These are phyloP conservation scores for Pisolithus microcarpus DNA, from an alignment of 768 basidiomycete species.

Conservation along the genomic window DNA sequence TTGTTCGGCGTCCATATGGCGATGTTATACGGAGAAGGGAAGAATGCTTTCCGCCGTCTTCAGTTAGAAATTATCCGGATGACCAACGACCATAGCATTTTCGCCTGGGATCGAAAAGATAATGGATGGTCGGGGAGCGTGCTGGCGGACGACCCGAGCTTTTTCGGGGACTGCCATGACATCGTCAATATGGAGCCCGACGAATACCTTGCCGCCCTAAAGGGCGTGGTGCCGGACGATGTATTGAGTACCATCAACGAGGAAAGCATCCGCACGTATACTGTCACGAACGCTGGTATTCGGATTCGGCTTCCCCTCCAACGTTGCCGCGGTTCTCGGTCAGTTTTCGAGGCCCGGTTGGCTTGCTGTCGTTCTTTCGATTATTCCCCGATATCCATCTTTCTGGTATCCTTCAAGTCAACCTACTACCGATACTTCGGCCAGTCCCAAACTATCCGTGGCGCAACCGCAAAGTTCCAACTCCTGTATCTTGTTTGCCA, in stretches of 20 bases:
- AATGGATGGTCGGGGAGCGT: background rate
- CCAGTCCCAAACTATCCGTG: background rate
- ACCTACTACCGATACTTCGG: background rate
- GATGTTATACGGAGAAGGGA: slow-evolving; percentile 13
- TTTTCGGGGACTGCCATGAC: background rate
- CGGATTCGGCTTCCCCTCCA: background rate
- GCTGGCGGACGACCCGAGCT: background rate
- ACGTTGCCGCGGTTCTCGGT: background rate
- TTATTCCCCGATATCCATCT: background rate
- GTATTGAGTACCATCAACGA: background rate
- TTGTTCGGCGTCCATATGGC: slow-evolving; percentile 10
- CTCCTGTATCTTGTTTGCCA: background rate
- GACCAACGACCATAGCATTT: background rate
- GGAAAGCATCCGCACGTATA: background rate
- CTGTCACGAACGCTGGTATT: background rate
- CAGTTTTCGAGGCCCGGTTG: background rate
- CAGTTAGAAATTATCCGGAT: slow-evolving; percentile 5
- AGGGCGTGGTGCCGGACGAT: background rate
- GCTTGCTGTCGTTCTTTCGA: background rate
- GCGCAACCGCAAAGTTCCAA: background rate
- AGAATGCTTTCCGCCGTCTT: slow-evolving; percentile 6
- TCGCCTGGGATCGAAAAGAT: slow-evolving; percentile 2
- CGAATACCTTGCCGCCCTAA: background rate
- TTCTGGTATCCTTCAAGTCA: background rate
- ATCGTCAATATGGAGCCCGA: slow-evolving; percentile 1